Conservation (phyloP, 1,139 yeast genomes). For the Kazachstania sp. region DNA sequence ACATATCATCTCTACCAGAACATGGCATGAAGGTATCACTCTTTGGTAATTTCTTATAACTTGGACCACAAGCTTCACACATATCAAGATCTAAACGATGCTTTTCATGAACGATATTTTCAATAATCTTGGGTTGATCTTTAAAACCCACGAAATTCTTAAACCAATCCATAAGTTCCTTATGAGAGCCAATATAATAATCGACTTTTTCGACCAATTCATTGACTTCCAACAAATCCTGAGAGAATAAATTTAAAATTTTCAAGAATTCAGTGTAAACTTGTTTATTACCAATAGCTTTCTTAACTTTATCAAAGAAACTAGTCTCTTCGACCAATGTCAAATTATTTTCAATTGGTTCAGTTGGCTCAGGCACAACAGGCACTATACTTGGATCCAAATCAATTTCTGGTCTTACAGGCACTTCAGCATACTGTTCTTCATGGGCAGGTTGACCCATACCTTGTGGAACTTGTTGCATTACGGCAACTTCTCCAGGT, state of each 20-base stretch:
- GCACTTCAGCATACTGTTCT: conserved; percentile 38
- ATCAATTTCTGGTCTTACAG: conserved; percentile 42
- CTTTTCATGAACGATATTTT: conserved; percentile 79
- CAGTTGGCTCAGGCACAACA: conserved; percentile 78
- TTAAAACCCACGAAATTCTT: conserved; percentile 85
- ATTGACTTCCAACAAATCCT: conserved; percentile 77
- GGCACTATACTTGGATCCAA: conserved; percentile 68
- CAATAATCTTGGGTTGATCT: conserved; percentile 68
- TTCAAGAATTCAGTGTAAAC: conserved; percentile 87
- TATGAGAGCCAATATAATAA: conserved; percentile 71
- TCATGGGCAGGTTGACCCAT: conserved; percentile 11
- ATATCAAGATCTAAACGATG: conserved; percentile 81
- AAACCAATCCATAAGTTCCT: conserved; percentile 84
- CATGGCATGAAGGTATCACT: conserved; percentile 96
- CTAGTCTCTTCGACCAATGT: conserved; percentile 73
- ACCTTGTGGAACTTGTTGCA: conserved; percentile 10
- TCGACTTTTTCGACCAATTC: conserved; percentile 80
- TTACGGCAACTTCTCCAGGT: conserved; percentile 10
- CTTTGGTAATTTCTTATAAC: conserved; percentile 87
- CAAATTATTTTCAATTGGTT: conserved; percentile 54
- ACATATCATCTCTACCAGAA: conserved; percentile 97
- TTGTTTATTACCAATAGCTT: conserved; percentile 81
- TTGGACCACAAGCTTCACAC: conserved; percentile 84
- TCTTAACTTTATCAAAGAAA: conserved; percentile 88
- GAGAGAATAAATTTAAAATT: conserved; percentile 75